A percentile compares a stretch with the other conserved stretches of the same genome.
Evolutionary conservation across 371 early-diverging fungal genomes (phyloP).

Genomic region (Paraphysoderma sedebokerense): DNA sequence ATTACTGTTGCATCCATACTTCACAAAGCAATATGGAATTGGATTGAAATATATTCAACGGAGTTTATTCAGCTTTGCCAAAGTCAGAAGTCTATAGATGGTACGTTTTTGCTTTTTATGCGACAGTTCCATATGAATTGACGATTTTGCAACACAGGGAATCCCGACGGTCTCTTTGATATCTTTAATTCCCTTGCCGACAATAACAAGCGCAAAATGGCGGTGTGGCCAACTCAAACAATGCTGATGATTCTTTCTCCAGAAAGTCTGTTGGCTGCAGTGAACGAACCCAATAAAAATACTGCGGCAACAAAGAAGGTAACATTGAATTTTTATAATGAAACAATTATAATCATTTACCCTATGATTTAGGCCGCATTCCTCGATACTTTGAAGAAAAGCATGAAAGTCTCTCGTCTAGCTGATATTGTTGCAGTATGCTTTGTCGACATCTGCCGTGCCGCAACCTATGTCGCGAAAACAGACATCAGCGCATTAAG

Average conservation of each 20-base stretch:
- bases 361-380: conserved; percentile 36
- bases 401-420: conserved; percentile 33
- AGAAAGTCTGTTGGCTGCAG: conserved; percentile 39
- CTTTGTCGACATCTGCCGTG: conserved; percentile 64
- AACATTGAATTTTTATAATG: conserved; percentile 1
- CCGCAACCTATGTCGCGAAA: conserved; percentile 47
- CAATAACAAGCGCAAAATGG: conserved; percentile 37
- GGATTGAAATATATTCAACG: conserved; percentile 63
- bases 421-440: conserved; percentile 59
- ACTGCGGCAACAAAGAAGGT: not conserved
- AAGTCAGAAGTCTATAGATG: conserved; percentile 53
- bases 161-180: conserved; percentile 52
- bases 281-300: conserved; percentile 1
- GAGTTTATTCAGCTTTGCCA: conserved; percentile 56
- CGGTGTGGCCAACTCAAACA: conserved; percentile 70
- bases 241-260: conserved; percentile 66
- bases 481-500: conserved; percentile 42
- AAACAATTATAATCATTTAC: conserved; percentile 2
- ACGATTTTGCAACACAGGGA: conserved; percentile 4
- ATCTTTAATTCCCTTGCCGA: conserved; percentile 51
- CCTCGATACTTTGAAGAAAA: conserved; percentile 42
- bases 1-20: conserved; percentile 45
- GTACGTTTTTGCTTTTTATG: too few species aligned
- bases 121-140: conserved; percentile 8
- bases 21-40: conserved; percentile 68